phyloP scores from a whole-genome alignment of 495 filamentous ascomycete species.

The Penicillium egyptiacum region DNA sequence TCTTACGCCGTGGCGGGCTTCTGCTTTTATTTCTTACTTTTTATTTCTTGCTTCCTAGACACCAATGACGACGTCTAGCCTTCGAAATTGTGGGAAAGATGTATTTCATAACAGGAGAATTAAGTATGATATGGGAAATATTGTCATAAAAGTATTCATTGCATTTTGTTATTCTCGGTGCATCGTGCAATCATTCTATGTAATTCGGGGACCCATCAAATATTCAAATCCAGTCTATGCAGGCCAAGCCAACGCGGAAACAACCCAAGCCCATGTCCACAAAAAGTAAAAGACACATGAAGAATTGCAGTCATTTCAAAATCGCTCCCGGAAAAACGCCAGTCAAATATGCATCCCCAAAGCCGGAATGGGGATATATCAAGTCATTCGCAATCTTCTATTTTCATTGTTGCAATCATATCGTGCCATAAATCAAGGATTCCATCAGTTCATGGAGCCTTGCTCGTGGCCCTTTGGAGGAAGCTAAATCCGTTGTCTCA shows the following conservation, averaged over 20 bases:
- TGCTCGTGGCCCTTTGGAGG: neutral
- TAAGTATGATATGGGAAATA: neutral
- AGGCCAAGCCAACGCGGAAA: constrained; percentile 5
- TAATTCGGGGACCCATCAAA: constrained; percentile 4
- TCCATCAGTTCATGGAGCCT: constrained; percentile 12
- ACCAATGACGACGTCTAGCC: too few species aligned
- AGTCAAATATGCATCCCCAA: constrained; percentile 14
- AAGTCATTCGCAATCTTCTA: constrained; percentile 7
- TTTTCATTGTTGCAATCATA: constrained; percentile 16
- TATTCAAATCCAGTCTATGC: constrained; percentile 21
- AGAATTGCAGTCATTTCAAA: constrained; percentile 12
- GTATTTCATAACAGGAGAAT: neutral
- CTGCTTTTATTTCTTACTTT: too few species aligned
- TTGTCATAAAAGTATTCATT: constrained; percentile 1
- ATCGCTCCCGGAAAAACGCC: constrained; percentile 16
- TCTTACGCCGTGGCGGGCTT: too few species aligned
- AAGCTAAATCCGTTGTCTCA: neutral
- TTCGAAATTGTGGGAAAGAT: neutral
- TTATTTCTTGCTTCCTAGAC: too few species aligned
- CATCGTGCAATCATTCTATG: constrained; percentile 12
- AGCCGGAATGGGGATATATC: constrained; percentile 2
- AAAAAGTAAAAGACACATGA: constrained; percentile 18
- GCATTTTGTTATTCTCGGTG: constrained; percentile 9
- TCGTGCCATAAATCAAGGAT: constrained; percentile 8
- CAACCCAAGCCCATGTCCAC: constrained; percentile 17